Evolutionary conservation across 352 stramenopile species (phyloP), one percentile per base, ranked within the genome.

Genomic region (Phytophthora pistaciae): DNA sequence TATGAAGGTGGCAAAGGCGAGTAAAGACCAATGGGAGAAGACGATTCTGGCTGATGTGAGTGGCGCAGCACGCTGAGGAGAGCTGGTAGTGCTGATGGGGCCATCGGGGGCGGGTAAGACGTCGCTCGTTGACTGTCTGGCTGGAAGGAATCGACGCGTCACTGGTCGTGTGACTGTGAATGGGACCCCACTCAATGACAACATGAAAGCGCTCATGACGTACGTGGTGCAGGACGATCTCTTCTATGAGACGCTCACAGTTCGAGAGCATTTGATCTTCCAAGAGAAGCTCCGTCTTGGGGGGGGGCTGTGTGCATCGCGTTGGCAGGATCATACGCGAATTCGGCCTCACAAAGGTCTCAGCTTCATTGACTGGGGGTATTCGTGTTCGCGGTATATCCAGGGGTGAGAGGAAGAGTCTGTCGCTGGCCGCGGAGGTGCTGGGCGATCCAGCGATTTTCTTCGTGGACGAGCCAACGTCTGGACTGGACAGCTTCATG

Each of bases 81-180:
- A 84, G 36, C 62, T 93, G 8, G 53, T 91, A n/a, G 83, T 87
- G n/a, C 62, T 95, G 60, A 92, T 92, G 77, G 87, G 87, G 8
- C 77, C 80, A 1, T 86, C 75, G 0, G 88, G 88, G 14, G 86
- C 89, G 14, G 92, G 94, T 20, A 98, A 98, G 76, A 98, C 88
- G 14, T 98, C 95, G 13, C 82, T 98, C 11, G 85, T 98, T 20
- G 94, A 98, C 84, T 95, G 98, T 18, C 91, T 99, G 52, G 91
- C 95, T 0, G 77, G 94, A 11, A 80, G 95, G 55, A 98, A 98
- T 64, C 83, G 66, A 25, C 78, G 79, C 18, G 93, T 87, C 29
- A 80, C 66, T 8, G 79, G 87, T 54, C 74, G 31, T 14, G 85
- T 89, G 23, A 80, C 56, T 2, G 82, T 98, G 42, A 89, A 84